Base-by-base conservation (phyloP, 768 basidiomycete genomes). In the Suillus ampliporus region DNA sequence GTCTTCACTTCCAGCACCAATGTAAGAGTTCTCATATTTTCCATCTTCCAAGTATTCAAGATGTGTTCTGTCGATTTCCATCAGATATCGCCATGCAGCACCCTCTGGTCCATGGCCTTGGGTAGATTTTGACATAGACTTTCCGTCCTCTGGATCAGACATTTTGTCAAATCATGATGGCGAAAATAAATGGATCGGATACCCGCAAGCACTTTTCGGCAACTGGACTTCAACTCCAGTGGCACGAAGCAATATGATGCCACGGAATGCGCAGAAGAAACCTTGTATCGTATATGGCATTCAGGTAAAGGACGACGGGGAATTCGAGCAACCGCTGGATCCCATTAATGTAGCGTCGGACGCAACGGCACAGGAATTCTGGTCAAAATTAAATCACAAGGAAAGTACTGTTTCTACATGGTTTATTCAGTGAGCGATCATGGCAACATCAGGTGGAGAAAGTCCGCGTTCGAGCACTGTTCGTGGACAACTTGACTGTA, bases 211-310 rank as follows among this genome's bases (percentile, higher is more conserved):
- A 1, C 72, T 80, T 14, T 88, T 83, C 63, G 82, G 82, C 13
- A 88, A 86, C 62, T 86, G 86, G 86, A 85, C 83, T 0, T 69
- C 69, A 7, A 70, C 69, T 15, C 86, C 86, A 57, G 76, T 81
- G 21, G 0, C 43, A 0, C 69, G 74, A 52, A 78, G 78, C 48
- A 65, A 69, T 58, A 80, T 82, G 74, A 44, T 71, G 59, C 11
- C 4, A 10, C n/a, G 17, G 17, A 38, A 34, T 53, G 14, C 34
- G 9, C 21, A 23, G 2, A 19, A 1, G 10, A 2, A 15, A 19
- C 11, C 50, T 5, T 54, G 53, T 37, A 2, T 38, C 37, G 17
- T 54, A 26, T 38, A 54, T 54, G 23, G 37, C 21, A 23, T 54
- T 6, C 21, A 37, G 15, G 21, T 54, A 11, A 19, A 8, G 10